Base-by-base conservation (phyloP, 129 eudicot species). In the Artemisia argyi region DNA sequence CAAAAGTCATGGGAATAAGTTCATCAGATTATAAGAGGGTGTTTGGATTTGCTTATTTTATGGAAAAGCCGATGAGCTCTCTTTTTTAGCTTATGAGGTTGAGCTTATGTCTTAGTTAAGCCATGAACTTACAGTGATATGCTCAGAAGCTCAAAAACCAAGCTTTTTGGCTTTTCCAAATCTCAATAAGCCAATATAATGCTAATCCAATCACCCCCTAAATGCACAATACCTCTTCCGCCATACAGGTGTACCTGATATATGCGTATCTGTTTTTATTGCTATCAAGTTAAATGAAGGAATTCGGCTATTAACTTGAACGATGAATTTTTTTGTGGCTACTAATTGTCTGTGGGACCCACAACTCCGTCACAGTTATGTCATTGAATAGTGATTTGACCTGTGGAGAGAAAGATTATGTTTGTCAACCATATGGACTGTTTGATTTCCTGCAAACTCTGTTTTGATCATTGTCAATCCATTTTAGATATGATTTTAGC, bases 391-490 rank as follows among this genome's bases (percentile, higher is more conserved):
- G 61, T 76, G 2, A 22, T 19, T 69, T 68, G 50, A 22, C 66
- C 70, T 47, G 48, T 62, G 60, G 35, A 11, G 19, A 42, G 20
- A 35, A 65, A 39, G 57, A 65, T 55, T 66, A 74, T 39, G 35
- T 55, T 50, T 73, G 70, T 62, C 18, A 75, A 65, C 48, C 69
- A 61, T 48, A 73, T 20, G 51, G 15, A 65, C 48, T 13, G 19
- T 64, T 61, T 73, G 44, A 35, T 74, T 52, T 42, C 15, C 19
- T 73, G 39, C 54, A 65, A 71, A 71, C 66, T 64, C 72, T 65
- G 53, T 15, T 16, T 32, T 61, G 69, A 18, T 63, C 9, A 12
- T 16, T 60, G 49, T 14, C 30, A 73, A 12, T 18, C 20, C 32
- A 13, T 4, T 9, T 30, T 61, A 11, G 0, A 60, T 13, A 14